Percentiles rank a stretch among this genome's conserved stretches.
phyloP scores from a whole-genome alignment of 441 rosid genomes.

The Isatis lusitanica region DNA sequence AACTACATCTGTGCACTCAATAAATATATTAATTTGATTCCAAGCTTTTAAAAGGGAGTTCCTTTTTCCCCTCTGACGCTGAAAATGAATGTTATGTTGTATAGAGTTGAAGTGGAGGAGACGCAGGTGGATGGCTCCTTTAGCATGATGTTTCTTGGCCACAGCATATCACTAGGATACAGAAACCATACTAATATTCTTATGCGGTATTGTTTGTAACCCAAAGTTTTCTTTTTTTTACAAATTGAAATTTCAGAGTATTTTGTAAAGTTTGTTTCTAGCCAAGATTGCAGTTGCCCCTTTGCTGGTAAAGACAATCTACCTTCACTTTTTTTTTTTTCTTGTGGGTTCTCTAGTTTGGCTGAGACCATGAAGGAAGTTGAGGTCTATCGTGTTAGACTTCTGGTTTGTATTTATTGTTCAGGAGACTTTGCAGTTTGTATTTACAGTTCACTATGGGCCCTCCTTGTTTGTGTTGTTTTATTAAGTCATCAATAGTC shows the following conservation, averaged over 20 bases:
- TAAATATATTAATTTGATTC: constrained; percentile 14
- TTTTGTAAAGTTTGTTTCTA: not conserved
- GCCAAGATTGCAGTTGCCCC: not conserved
- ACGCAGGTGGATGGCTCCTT: constrained; percentile 79
- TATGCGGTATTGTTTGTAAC: constrained; percentile 58
- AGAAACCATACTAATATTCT: constrained; percentile 88
- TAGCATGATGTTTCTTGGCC: constrained; percentile 88
- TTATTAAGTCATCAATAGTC: constrained; percentile 12
- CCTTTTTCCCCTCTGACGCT: not conserved
- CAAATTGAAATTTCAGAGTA: not conserved
- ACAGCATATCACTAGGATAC: constrained; percentile 81
- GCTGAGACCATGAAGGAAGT: not conserved
- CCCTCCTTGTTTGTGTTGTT: not conserved
- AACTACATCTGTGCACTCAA: not conserved
- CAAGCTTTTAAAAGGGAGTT: not conserved
- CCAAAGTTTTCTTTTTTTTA: not conserved
- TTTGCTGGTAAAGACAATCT: not conserved
- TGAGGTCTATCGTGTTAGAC: constrained; percentile 7
- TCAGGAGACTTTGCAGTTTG: not conserved
- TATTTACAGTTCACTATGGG: not conserved
- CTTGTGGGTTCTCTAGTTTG: not conserved
- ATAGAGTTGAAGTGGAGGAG: constrained; percentile 91
- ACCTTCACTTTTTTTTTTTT: not conserved
- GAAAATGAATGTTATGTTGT: constrained; percentile 25
- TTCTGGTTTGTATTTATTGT: not conserved